These are phyloP conservation scores for Cryptococcus sp. DNA, from an alignment of 1,284 basidiomycete species.

Conservation along the genomic window DNA sequence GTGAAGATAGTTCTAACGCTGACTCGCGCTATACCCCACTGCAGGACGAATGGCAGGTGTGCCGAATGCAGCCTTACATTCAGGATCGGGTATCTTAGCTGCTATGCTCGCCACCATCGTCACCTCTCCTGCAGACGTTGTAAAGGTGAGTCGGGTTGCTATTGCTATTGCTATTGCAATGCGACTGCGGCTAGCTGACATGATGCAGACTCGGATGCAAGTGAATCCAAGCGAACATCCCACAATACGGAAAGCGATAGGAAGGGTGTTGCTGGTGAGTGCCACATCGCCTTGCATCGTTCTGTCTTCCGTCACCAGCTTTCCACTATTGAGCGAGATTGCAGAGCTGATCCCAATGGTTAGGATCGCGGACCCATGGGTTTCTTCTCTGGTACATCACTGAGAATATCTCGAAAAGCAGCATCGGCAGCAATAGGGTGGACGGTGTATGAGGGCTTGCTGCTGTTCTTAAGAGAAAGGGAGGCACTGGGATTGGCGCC, in stretches of 20 bases:
- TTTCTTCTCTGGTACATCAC: constrained; percentile 80
- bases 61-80: constrained; percentile 50
- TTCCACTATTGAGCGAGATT: neutral
- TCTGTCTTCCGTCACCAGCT: neutral
- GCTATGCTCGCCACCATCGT: constrained; percentile 76
- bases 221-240: constrained; percentile 73
- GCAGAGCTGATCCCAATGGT: neutral
- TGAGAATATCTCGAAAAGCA: constrained; percentile 83
- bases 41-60: constrained; percentile 43
- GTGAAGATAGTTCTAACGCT: constrained; percentile 49
- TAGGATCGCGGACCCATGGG: constrained; percentile 74
- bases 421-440: constrained; percentile 88
- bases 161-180: neutral
- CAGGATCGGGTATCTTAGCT: constrained; percentile 63
- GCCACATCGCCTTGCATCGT: neutral
- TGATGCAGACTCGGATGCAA: constrained; percentile 76
- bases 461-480: constrained; percentile 57
- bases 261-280: constrained; percentile 68
- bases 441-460: constrained; percentile 83
- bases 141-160: constrained; percentile 63
- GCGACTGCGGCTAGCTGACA: neutral
- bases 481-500: neutral
- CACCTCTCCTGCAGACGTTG: constrained; percentile 87
- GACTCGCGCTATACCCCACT: constrained; percentile 55
- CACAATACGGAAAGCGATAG: constrained; percentile 65